A percentile compares a stretch with the other conserved stretches of the same genome.
phyloP scores from a whole-genome alignment of 108 stramenopile species.

The Seminavis robusta region DNA sequence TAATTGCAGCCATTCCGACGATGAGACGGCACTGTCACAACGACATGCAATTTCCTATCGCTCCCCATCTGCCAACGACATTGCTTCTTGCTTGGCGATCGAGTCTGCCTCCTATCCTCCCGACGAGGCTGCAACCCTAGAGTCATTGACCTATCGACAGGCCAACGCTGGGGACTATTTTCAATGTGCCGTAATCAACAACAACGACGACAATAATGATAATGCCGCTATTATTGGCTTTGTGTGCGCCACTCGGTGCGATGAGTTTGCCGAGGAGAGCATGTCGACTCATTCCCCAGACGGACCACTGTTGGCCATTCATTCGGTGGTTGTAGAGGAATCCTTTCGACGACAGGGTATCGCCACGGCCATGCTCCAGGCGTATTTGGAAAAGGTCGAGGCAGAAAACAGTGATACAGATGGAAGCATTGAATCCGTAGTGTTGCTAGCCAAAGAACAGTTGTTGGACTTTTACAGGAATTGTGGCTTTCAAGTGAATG shows the following conservation, averaged over 20 bases:
- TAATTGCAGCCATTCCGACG: no score
- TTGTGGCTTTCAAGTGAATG: constrained; percentile 64
- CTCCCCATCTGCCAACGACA: constrained; percentile 19
- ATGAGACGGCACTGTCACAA: no score
- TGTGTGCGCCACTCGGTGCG: constrained; percentile 72
- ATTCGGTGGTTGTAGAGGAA: constrained; percentile 62
- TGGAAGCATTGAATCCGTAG: constrained; percentile 28
- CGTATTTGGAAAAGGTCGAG: constrained; percentile 35
- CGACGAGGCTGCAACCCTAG: constrained; percentile 69
- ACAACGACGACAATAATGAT: constrained; percentile 41
- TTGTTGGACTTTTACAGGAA: constrained; percentile 70
- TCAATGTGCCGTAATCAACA: constrained; percentile 19
- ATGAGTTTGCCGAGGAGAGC: constrained; percentile 50
- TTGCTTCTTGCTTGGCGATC: constrained; percentile 32
- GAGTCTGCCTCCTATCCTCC: constrained; percentile 54
- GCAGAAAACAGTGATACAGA: constrained; percentile 4
- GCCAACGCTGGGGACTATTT: constrained; percentile 30
- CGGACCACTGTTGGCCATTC: constrained; percentile 75
- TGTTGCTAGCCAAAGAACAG: constrained; percentile 62
- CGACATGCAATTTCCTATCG: no score
- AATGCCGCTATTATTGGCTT: constrained; percentile 61
- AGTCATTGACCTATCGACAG: constrained; percentile 42
- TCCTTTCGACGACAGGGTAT: constrained; percentile 39
- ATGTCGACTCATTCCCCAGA: constrained; percentile 61
- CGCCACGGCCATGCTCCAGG: constrained; percentile 43